These are phyloP conservation scores for Sungouiella thailandica DNA, from an alignment of 805 yeast genomes.

Conservation along the genomic window DNA sequence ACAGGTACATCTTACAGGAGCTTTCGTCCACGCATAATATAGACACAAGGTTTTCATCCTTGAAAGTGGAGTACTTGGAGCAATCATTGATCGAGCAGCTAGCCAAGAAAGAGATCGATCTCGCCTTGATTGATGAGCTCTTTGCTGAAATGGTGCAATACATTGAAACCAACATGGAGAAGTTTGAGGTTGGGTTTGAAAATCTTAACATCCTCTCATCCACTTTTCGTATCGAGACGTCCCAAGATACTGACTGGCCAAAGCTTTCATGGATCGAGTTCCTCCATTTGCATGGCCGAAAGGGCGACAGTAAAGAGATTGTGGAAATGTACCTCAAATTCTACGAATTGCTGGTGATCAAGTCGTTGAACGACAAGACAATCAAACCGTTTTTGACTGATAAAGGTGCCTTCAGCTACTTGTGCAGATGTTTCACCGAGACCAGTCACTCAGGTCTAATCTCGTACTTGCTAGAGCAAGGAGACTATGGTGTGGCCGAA, in stretches of 20 bases:
- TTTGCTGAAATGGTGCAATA: slow-evolving; percentile 20
- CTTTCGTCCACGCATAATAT: slow-evolving; percentile 17
- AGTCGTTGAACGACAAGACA: not conserved
- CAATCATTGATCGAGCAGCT: slow-evolving; percentile 19
- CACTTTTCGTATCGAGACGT: slow-evolving; percentile 27
- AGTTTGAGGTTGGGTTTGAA: slow-evolving; percentile 9
- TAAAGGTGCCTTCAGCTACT: not conserved
- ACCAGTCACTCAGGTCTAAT: not conserved
- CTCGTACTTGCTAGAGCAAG: slow-evolving; percentile 11
- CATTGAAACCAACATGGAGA: slow-evolving; percentile 6
- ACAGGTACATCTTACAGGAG: slow-evolving; percentile 28
- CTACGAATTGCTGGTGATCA: slow-evolving; percentile 24
- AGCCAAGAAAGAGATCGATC: slow-evolving; percentile 2
- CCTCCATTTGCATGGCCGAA: slow-evolving; percentile 19
- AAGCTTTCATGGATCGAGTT: slow-evolving; percentile 36
- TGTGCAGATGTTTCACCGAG: not conserved
- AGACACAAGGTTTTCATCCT: slow-evolving; percentile 20
- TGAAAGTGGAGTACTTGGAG: slow-evolving; percentile 34
- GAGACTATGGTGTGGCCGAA: slow-evolving; percentile 35
- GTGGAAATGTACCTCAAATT: slow-evolving; percentile 27
- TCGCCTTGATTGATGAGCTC: slow-evolving; percentile 18
- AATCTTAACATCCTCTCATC: slow-evolving; percentile 23
- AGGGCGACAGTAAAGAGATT: slow-evolving; percentile 25
- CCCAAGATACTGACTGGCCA: slow-evolving; percentile 28
- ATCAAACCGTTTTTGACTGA: not conserved